Percentiles rank a stretch among this genome's conserved stretches.
phyloP scores from a whole-genome alignment of 208 protist genomes.

The Acanthamoeba healyi region DNA sequence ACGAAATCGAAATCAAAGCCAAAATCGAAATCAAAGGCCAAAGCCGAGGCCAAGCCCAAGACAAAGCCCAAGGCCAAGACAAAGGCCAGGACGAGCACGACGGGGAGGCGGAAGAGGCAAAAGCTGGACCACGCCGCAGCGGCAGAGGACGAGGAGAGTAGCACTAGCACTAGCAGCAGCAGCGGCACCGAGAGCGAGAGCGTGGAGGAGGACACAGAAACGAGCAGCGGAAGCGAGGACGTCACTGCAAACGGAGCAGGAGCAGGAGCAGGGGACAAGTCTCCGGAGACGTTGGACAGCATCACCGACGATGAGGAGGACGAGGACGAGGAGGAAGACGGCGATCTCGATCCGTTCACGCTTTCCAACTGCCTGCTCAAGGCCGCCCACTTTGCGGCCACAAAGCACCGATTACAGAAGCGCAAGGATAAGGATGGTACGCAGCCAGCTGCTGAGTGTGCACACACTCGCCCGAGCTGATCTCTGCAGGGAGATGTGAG shows the following conservation, averaged over 20 bases:
- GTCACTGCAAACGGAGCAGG: not conserved
- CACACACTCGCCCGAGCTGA: not conserved
- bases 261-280: not conserved
- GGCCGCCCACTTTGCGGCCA: constrained; percentile 74
- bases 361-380: constrained; percentile 67
- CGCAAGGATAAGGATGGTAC: constrained; percentile 47
- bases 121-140: too few relatives aligned
- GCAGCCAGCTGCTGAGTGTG: too few relatives aligned
- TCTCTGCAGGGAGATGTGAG: not conserved
- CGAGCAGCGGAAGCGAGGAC: not conserved
- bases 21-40: not conserved
- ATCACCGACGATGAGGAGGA: not conserved
- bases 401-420: constrained; percentile 74
- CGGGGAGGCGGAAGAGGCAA: not conserved
- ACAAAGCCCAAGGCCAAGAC: not conserved
- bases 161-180: not conserved
- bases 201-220: not conserved
- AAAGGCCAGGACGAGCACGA: not conserved
- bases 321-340: constrained; percentile 32
- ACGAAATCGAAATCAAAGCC: not conserved
- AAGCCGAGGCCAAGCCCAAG: not conserved
- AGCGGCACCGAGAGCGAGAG: not conserved
- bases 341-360: constrained; percentile 26
- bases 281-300: not conserved
- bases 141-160: too few relatives aligned